Conservation (phyloP, 2,329 filamentous ascomycete species). For the Phaeosphaeria sp. region DNA sequence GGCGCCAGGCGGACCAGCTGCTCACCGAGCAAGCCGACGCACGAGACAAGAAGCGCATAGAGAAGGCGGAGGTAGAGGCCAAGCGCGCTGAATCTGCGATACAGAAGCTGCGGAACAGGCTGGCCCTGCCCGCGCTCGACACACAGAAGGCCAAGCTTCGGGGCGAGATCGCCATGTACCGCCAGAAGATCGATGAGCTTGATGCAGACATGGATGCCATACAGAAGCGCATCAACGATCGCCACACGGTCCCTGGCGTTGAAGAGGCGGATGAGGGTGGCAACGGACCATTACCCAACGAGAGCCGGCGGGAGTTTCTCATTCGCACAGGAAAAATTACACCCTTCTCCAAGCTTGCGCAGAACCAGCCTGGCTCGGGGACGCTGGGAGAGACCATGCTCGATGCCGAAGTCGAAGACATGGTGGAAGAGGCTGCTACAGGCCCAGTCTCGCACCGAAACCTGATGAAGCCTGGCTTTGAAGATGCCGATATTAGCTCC, state of each 20-base stretch:
- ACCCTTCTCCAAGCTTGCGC: conserved; percentile 82
- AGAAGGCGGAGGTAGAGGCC: conserved; percentile 60
- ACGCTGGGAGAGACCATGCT: conserved; percentile 79
- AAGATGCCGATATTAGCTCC: conserved; percentile 36
- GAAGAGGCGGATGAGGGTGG: conserved; percentile 55
- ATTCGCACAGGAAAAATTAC: conserved; percentile 98
- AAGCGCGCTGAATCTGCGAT: conserved; percentile 72
- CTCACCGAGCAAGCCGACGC: conserved; percentile 69
- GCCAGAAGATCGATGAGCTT: conserved; percentile 68
- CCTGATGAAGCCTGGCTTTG: conserved; percentile 57
- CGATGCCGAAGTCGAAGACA: conserved; percentile 77
- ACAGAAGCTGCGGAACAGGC: conserved; percentile 63
- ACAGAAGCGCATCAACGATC: conserved; percentile 77
- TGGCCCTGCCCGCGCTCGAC: conserved; percentile 62
- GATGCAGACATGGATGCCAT: conserved; percentile 81
- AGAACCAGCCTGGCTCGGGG: conserved; percentile 68
- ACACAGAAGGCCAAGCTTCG: conserved; percentile 65
- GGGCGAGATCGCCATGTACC: conserved; percentile 70
- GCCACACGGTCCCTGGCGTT: conserved; percentile 65
- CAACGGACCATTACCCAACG: conserved; percentile 73
- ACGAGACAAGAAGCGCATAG: conserved; percentile 67
- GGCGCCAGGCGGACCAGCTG: conserved; percentile 67
- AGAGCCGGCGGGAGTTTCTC: conserved; percentile 85
- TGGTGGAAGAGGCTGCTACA: conserved; percentile 54
- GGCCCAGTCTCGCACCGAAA: conserved; percentile 56